Evolutionary conservation across 371 early-diverging fungal species (phyloP).

Genomic region (Coemansia sp.): DNA sequence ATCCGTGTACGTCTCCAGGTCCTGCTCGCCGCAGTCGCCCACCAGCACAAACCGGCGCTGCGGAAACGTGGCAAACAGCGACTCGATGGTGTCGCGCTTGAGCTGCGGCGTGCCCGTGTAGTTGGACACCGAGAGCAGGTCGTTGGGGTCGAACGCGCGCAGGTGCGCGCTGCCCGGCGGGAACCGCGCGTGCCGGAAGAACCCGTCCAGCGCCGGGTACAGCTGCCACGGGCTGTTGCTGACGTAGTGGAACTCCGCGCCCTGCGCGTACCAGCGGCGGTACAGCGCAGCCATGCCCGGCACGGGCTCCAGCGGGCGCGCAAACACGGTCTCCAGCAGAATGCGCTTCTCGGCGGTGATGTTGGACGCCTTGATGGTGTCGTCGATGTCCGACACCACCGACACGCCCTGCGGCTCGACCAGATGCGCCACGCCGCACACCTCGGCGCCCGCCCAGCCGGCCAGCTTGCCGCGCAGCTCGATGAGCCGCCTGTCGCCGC

Average conservation of each 20-base stretch:
- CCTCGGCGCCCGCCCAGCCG: slow-evolving; percentile 11
- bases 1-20: slow-evolving; percentile 75
- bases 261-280: slow-evolving; percentile 62
- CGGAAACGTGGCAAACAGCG: slow-evolving; percentile 72
- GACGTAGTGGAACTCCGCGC: slow-evolving; percentile 86
- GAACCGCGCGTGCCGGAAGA: slow-evolving; percentile 68
- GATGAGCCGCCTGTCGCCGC: slow-evolving; percentile 20
- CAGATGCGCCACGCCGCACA: slow-evolving; percentile 36
- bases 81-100: slow-evolving; percentile 63
- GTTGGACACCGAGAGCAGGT: slow-evolving; percentile 51
- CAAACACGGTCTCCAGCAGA: slow-evolving; percentile 70
- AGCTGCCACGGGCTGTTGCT: slow-evolving; percentile 90
- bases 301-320: slow-evolving; percentile 60
- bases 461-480: slow-evolving; percentile 39
- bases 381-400: slow-evolving; percentile 86
- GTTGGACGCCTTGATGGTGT: slow-evolving; percentile 82
- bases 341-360: slow-evolving; percentile 68
- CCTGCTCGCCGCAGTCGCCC: slow-evolving; percentile 91
- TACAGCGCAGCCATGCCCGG: slow-evolving; percentile 75
- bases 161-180: slow-evolving; percentile 81
- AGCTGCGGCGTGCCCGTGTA: slow-evolving; percentile 52
- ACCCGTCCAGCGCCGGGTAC: slow-evolving; percentile 69
- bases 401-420: slow-evolving; percentile 62
- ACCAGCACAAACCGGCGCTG: slow-evolving; percentile 81
- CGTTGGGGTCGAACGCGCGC: slow-evolving; percentile 59